Evolutionary conservation across 495 filamentous ascomycete species (phyloP), one percentile per base, ranked within the genome.

Genomic region (Acidiella bohemica): DNA sequence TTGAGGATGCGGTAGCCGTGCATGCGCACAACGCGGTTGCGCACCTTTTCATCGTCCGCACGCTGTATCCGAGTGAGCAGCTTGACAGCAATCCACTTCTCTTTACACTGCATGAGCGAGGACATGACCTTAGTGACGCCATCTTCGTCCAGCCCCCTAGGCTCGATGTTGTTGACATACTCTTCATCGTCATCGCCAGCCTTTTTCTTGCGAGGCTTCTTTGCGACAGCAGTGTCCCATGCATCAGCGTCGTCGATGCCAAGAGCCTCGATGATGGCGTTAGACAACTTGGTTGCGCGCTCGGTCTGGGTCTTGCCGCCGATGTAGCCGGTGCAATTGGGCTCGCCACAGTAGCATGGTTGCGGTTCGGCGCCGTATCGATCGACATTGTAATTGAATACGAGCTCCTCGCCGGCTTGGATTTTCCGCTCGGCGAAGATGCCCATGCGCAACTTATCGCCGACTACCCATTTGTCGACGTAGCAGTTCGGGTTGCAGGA

Each of bases 361-460:
- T 95, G 87, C 35, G 90, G 87, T 52, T 96, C 84, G 23, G 90
- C 87, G 42, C 90, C 90, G 53, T 99, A 99, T 43, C 90, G 78
- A 57, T 99, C 90, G 39, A 99, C 90, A 49, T 99, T 99, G 71
- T 99, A 99, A 66, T 99, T 94, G 68, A 99, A 99, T n/a, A 93
- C 86, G 23, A 99, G 67, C 58, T 99, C 90, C 59, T 99, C 90
- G 28, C 90, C 92, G 1, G 80, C 75, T 50, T 77, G 73, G 51
- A 99, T 81, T 53, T 72, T 68, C 44, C 86, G 84, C 65, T 81
- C 73, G 51, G 90, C 84, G 64, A 99, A 99, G 48, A 99, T 96
- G 45, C 90, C 90, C 90, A 99, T 96, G 53, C 90, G 88, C 57
- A 95, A 63, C 64, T 94, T 95, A 53, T 92, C 82, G n/a, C 87